phyloP scores from a whole-genome alignment of 306 rosid genomes.

The Biancaea sappan region DNA sequence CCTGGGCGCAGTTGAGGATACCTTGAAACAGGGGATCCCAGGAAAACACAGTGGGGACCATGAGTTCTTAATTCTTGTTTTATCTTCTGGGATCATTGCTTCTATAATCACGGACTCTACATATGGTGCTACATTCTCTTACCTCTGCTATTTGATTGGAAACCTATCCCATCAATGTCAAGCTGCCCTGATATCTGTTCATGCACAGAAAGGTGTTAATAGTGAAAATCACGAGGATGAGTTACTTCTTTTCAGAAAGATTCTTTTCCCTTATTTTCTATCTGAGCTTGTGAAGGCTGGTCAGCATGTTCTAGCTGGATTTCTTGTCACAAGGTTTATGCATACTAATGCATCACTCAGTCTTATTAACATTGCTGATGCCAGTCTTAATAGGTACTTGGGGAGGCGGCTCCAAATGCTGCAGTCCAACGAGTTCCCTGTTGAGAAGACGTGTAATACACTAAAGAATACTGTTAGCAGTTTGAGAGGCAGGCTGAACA shows the following conservation, averaged over 20 bases:
- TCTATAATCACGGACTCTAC: conserved; percentile 50
- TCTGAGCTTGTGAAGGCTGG: conserved; percentile 87
- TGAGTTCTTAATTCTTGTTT: conserved; percentile 66
- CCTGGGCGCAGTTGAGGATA: conserved; percentile 69
- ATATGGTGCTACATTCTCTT: conserved; percentile 68
- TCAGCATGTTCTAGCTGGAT: conserved; percentile 86
- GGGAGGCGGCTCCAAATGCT: conserved; percentile 65
- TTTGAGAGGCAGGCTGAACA: conserved; percentile 58
- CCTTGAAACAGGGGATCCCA: conserved; percentile 63
- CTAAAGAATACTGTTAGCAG: conserved; percentile 57
- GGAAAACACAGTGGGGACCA: conserved; percentile 47
- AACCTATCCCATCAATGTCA: conserved; percentile 63
- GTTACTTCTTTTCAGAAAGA: conserved; percentile 52
- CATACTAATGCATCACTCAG: conserved; percentile 69
- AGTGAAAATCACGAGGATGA: conserved; percentile 44
- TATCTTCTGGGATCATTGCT: conserved; percentile 67
- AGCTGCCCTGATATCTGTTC: conserved; percentile 49
- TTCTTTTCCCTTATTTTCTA: conserved; percentile 67
- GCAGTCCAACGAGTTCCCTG: conserved; percentile 44
- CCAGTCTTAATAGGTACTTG: conserved; percentile 66
- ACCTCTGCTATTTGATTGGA: conserved; percentile 76
- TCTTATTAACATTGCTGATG: conserved; percentile 70
- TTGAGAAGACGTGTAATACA: conserved; percentile 48
- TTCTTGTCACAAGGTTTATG: conserved; percentile 76
- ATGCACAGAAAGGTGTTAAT: conserved; percentile 35